Base-by-base conservation (phyloP, 2,329 filamentous ascomycete genomes). In the Pseudocercospora crystallina region DNA sequence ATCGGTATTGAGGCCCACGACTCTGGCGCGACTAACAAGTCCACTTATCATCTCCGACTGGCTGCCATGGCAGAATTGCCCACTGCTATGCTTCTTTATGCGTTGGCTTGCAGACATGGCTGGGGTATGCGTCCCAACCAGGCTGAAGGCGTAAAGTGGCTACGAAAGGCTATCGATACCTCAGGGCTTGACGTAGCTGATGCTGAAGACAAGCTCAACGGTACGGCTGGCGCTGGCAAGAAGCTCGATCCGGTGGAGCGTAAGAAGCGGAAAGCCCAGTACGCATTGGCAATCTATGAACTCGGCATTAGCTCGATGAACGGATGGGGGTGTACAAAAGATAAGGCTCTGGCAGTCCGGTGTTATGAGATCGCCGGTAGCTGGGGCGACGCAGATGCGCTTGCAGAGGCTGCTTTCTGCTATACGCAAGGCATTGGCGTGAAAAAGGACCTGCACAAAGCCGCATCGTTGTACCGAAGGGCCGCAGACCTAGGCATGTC, bases 91-190 rank as follows among this genome's bases (percentile, higher is more conserved):
- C 81, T 99, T 10, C 78, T 97, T 30, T 99, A 96, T 69, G 94
- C 92, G 5, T 79, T 99, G 32, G 94, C 94, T 9, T 97, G 92
- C 66, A 83, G 94, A 43, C 94, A 99, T 67, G 94, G 94, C 42
- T 99, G 94, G 94, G 94, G 94, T 13, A 96, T 97, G 89, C 85
- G 91, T 8, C 82, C 90, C 7, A 96, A 96, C 68, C 90, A 90
- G 65, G 80, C 80, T 41, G 94, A 99, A 71, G 94, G 90, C 7
- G 88, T 97, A 0, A 81, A 86, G 61, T 99, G 94, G 94, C 76
- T 99, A 49, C 84, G 90, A 39, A 94, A 91, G 67, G 94, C 94
- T 3, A 90, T 94, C 8, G 89, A 96, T 64, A 85, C 81, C 47
- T 89, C 89, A 95, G 67, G 86, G 95, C 56, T 88, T 4, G 89